These are phyloP conservation scores for Botrytis medusae DNA, from an alignment of 2,329 filamentous ascomycete genomes.

Conservation along the genomic window DNA sequence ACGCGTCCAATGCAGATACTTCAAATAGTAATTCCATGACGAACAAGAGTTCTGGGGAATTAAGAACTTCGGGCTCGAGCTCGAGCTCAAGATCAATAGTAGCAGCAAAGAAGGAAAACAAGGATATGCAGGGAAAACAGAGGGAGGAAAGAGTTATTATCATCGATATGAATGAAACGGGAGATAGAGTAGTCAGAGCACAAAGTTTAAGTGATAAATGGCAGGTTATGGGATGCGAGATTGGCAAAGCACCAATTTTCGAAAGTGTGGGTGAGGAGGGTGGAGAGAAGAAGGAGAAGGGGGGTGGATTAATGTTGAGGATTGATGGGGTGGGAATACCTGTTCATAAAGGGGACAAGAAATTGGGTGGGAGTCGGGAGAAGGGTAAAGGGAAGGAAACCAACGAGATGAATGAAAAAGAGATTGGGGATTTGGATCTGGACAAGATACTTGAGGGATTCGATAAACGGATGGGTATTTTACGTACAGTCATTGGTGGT, in stretches of 20 bases:
- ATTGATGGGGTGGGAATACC: constrained; percentile 53
- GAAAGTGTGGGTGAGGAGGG: constrained; percentile 47
- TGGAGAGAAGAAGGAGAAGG: constrained; percentile 24
- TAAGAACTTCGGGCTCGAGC: neutral
- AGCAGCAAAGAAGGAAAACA: constrained; percentile 11
- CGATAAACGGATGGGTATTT: constrained; percentile 54
- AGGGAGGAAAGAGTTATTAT: constrained; percentile 49
- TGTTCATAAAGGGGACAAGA: neutral
- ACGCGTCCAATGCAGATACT: neutral
- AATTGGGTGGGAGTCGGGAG: constrained; percentile 15
- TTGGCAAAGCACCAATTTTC: constrained; percentile 63
- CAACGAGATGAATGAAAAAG: constrained; percentile 13
- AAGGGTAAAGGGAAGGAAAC: constrained; percentile 18
- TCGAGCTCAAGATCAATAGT: constrained; percentile 1
- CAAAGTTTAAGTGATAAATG: constrained; percentile 74
- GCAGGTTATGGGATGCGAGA: constrained; percentile 57
- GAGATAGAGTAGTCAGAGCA: constrained; percentile 62
- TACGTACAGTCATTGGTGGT: constrained; percentile 51
- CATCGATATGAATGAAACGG: constrained; percentile 52
- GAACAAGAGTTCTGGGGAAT: neutral
- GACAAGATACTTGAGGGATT: constrained; percentile 56
- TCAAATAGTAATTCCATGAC: constrained; percentile 10
- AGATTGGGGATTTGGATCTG: constrained; percentile 48
- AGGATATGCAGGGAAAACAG: neutral
- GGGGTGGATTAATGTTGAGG: constrained; percentile 54